Percentiles rank a stretch among this genome's conserved stretches.
These are phyloP conservation scores for Leishmania tropica DNA, from an alignment of 208 protist species.

Conservation along the genomic window DNA sequence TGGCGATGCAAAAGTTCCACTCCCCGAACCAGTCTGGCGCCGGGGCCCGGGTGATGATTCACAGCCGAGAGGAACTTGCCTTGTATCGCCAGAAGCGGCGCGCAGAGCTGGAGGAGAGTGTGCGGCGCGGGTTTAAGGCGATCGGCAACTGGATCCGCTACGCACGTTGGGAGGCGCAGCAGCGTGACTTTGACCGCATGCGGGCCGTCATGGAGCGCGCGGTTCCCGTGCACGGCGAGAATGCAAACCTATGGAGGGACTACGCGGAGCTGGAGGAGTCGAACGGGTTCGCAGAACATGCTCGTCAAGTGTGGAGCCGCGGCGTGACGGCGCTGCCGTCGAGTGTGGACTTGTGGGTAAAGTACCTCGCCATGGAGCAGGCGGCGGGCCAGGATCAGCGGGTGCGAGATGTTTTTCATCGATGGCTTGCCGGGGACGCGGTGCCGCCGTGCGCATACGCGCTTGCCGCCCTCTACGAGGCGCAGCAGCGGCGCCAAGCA, in stretches of 20 bases:
- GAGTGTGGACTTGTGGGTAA: constrained; percentile 97
- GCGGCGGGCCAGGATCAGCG: constrained; percentile 91
- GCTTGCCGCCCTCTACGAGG: constrained; percentile 94
- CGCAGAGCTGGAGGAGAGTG: constrained; percentile 95
- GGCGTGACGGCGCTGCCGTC: constrained; percentile 96
- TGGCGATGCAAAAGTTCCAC: constrained; percentile 92
- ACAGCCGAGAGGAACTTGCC: constrained; percentile 94
- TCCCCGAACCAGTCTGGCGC: constrained; percentile 41
- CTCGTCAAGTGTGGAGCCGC: constrained; percentile 97
- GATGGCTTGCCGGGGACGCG: constrained; percentile 90
- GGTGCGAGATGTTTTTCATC: constrained; percentile 94
- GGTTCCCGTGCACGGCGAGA: constrained; percentile 86
- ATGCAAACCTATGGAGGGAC: constrained; percentile 93
- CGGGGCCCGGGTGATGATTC: constrained; percentile 94
- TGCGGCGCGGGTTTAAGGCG: constrained; percentile 78
- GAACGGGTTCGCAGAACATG: constrained; percentile 96
- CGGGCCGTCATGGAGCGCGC: constrained; percentile 97
- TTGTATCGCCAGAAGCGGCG: constrained; percentile 94
- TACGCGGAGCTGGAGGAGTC: constrained; percentile 99
- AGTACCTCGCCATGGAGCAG: constrained; percentile 97
- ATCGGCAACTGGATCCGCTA: constrained; percentile 96
- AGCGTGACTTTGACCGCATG: constrained; percentile 95
- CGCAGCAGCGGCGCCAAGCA: constrained; percentile 34
- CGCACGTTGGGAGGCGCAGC: constrained; percentile 97
- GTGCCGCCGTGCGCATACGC: constrained; percentile 88